Conservation (phyloP, 192 early-diverging fungal species). For the Fimicolochytrium jonesii region DNA sequence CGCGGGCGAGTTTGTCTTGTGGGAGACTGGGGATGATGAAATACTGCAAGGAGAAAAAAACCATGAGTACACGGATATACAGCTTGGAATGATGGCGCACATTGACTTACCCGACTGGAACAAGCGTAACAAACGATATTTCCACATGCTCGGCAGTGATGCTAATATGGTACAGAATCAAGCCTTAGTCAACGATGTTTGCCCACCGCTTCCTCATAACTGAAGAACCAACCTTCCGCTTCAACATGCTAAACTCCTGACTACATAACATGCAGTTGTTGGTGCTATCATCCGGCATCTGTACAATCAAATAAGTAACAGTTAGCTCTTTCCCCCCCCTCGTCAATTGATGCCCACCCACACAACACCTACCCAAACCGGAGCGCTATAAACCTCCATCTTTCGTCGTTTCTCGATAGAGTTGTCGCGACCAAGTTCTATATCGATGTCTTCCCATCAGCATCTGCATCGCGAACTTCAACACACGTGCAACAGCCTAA, state of each 20-base stretch:
- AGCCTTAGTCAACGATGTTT: neutral
- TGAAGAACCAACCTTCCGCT: constrained; percentile 38
- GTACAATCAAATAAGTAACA: no score
- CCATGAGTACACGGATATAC: no score
- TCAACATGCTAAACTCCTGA: constrained; percentile 63
- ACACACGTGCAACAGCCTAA: constrained; percentile 39
- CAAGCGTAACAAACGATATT: constrained; percentile 70
- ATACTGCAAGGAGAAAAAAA: neutral
- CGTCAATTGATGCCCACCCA: constrained; percentile 36
- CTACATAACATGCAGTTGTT: constrained; percentile 67
- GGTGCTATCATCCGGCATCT: constrained; percentile 69
- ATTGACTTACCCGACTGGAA: constrained; percentile 8
- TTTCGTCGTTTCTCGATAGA: constrained; percentile 41
- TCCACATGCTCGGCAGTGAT: constrained; percentile 78
- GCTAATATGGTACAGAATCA: constrained; percentile 22
- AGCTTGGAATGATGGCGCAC: neutral
- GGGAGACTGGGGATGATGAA: constrained; percentile 31
- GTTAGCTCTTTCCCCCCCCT: no score
- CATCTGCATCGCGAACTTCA: no score
- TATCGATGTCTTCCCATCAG: no score
- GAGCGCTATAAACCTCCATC: constrained; percentile 55
- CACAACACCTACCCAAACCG: constrained; percentile 54
- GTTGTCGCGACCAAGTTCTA: no score
- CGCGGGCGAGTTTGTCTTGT: constrained; percentile 29
- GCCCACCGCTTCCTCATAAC: neutral